Percentiles rank a stretch among this genome's conserved stretches.
Conservation (phyloP, 495 filamentous ascomycete species). For the Xylaria palmicola region DNA sequence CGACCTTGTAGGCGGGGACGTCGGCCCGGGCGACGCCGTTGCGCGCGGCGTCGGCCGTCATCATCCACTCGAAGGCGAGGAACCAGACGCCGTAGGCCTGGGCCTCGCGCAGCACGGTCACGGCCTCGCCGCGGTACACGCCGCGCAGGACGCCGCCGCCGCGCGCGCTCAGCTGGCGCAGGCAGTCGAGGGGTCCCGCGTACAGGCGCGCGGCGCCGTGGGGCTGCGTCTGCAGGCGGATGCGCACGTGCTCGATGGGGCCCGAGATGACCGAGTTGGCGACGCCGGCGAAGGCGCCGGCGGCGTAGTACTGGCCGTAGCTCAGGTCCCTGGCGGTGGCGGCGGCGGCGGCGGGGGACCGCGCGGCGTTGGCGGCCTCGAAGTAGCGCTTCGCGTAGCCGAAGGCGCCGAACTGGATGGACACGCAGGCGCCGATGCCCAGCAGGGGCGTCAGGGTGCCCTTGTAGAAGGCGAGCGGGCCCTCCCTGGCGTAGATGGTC, state of each 20-base stretch:
- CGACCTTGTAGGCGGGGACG: slow-evolving; percentile 79
- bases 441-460: slow-evolving; percentile 94
- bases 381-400: slow-evolving; percentile 84
- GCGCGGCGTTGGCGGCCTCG: slow-evolving; percentile 65
- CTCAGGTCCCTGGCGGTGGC: slow-evolving; percentile 47
- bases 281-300: slow-evolving; percentile 89
- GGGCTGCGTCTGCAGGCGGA: slow-evolving; percentile 95
- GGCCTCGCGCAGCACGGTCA: slow-evolving; percentile 85
- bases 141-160: slow-evolving; percentile 64
- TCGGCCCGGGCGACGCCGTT: slow-evolving; percentile 73
- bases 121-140: slow-evolving; percentile 80
- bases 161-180: slow-evolving; percentile 72
- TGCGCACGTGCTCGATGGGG: slow-evolving; percentile 96
- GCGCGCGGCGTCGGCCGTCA: slow-evolving; percentile 80
- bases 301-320: slow-evolving; percentile 84
- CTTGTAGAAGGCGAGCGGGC: slow-evolving; percentile 93
- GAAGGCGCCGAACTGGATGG: slow-evolving; percentile 97
- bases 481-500: slow-evolving; percentile 85
- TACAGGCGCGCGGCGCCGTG: slow-evolving; percentile 80
- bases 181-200: slow-evolving; percentile 82
- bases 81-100: slow-evolving; percentile 98
- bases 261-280: slow-evolving; percentile 85
- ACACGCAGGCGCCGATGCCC: slow-evolving; percentile 96
- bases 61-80: slow-evolving; percentile 89
- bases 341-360: slow-evolving; percentile 25